phyloP scores from a whole-genome alignment of 495 filamentous ascomycete species.

The Penicillium roqueforti region DNA sequence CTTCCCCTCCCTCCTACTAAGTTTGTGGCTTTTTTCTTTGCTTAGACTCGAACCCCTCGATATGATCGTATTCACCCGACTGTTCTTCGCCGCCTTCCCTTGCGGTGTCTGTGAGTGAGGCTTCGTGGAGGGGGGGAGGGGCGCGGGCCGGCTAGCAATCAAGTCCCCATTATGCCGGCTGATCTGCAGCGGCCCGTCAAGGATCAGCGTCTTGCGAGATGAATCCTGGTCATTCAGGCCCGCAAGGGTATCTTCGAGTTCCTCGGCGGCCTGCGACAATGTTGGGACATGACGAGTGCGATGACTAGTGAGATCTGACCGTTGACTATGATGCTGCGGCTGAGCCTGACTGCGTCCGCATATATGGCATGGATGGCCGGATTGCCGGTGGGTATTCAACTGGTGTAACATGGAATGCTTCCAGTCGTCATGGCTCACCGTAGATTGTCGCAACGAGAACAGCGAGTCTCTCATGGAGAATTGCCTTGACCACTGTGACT shows the following conservation, averaged over 20 bases:
- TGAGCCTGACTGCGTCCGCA: neutral
- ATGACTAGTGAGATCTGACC: constrained; percentile 1
- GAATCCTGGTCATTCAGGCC: constrained; percentile 15
- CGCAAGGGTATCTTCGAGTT: constrained; percentile 31
- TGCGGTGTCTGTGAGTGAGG: constrained; percentile 15
- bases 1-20: neutral
- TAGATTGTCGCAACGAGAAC: neutral
- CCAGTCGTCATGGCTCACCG: neutral
- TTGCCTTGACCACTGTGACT: neutral
- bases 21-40: neutral
- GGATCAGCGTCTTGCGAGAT: constrained; percentile 14
- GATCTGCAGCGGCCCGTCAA: constrained; percentile 35
- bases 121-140: constrained; percentile 30
- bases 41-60: neutral
- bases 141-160: constrained; percentile 36
- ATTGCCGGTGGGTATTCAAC: neutral
- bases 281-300: constrained; percentile 21
- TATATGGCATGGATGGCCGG: neutral
- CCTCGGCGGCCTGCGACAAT: constrained; percentile 31
- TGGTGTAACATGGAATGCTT: neutral
- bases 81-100: neutral
- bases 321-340: neutral
- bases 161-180: constrained; percentile 38
- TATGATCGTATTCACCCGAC: neutral
- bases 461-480: neutral